Conservation (phyloP, 169 alveolate species). For the Prorocentrum cordatum region DNA sequence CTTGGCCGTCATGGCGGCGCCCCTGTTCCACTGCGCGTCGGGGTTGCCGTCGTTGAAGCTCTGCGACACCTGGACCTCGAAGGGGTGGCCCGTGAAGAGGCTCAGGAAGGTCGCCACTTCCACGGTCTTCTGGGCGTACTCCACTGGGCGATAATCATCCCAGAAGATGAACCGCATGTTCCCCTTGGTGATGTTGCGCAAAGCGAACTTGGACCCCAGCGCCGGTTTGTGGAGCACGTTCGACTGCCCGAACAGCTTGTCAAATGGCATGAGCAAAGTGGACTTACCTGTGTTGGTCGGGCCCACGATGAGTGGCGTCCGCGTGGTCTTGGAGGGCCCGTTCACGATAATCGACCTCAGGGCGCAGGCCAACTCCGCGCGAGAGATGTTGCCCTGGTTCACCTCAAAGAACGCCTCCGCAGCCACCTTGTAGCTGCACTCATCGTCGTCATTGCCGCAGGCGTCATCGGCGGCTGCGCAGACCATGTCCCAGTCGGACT, state of each 20-base stretch:
- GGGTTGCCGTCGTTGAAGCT: too few relatives aligned
- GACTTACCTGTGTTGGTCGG: background rate
- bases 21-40: too few relatives aligned
- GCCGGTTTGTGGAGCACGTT: slow-evolving; percentile 43
- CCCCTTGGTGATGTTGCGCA: background rate
- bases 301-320: background rate
- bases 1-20: too few relatives aligned
- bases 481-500: background rate
- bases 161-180: background rate
- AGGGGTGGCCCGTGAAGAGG: too few relatives aligned
- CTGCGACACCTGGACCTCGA: too few relatives aligned
- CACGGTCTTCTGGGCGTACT: too few relatives aligned
- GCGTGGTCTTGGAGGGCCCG: background rate
- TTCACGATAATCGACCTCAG: background rate
- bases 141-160: background rate
- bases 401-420: background rate
- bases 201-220: background rate
- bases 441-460: background rate
- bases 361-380: background rate
- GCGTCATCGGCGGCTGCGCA: background rate
- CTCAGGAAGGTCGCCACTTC: too few relatives aligned
- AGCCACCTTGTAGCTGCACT: background rate
- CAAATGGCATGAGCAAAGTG: background rate
- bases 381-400: background rate
- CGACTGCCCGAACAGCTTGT: background rate